A percentile compares a stretch with the other conserved stretches of the same genome.
phyloP scores from a whole-genome alignment of 192 early-diverging fungal species.

The Oehlia diaphana region DNA sequence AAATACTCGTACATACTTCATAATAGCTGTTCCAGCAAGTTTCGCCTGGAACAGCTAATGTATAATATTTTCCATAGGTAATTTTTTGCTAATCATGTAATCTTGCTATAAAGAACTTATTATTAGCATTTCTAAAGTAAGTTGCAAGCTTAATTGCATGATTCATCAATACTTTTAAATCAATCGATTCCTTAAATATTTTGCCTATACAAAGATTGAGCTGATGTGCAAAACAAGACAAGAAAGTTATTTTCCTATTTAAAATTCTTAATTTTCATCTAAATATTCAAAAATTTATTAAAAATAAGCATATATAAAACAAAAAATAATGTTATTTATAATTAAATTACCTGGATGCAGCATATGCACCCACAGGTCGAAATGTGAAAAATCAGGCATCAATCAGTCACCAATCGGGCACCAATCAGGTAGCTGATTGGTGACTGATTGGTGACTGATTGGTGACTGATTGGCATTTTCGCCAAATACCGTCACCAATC shows the following conservation, averaged over 20 bases:
- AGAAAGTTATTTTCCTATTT: background rate
- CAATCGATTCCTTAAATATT: slow-evolving; percentile 14
- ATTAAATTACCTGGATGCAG: background rate
- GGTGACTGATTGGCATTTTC: no score
- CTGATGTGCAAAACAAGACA: background rate
- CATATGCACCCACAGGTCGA: background rate
- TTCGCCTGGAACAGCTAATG: background rate
- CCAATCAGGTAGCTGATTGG: no score
- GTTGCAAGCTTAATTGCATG: background rate
- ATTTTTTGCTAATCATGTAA: background rate
- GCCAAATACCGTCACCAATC: no score
- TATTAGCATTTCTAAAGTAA: background rate
- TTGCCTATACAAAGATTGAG: background rate
- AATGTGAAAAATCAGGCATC: no score
- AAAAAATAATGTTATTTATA: background rate
- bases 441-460: no score
- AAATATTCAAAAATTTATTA: background rate
- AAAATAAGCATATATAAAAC: background rate
- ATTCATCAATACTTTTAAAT: background rate
- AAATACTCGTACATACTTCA: background rate
- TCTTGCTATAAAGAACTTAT: slow-evolving; percentile 15
- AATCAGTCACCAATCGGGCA: no score
- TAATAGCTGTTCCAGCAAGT: slow-evolving; percentile 2
- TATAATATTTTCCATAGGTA: background rate
- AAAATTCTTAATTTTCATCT: background rate